Conservation (phyloP, 2,329 filamentous ascomycete species). For the Penicillium sp. region DNA sequence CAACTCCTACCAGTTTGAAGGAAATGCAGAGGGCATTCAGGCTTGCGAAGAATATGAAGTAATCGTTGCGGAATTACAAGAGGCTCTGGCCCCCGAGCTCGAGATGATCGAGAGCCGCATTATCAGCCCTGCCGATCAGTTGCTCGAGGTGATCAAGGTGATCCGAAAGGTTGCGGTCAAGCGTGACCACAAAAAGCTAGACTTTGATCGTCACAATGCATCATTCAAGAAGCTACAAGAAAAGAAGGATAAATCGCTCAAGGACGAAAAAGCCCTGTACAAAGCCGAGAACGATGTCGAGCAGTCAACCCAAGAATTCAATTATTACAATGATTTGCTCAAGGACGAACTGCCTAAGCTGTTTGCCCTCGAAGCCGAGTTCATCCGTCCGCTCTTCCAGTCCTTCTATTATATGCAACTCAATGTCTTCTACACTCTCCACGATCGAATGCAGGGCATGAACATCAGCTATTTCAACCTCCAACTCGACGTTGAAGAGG, state of each 20-base stretch:
- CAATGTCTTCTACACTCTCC: constrained; percentile 97
- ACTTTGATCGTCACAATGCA: constrained; percentile 84
- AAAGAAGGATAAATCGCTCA: constrained; percentile 93
- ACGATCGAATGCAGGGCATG: constrained; percentile 95
- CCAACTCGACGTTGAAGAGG: constrained; percentile 84
- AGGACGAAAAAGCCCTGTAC: constrained; percentile 97
- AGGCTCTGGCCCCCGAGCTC: constrained; percentile 82
- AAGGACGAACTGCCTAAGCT: constrained; percentile 94
- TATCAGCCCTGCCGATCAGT: constrained; percentile 87
- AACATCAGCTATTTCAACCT: constrained; percentile 98
- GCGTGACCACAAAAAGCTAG: constrained; percentile 94
- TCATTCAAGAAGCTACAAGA: constrained; percentile 92
- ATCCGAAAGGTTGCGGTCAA: constrained; percentile 86
- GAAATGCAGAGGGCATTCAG: constrained; percentile 87
- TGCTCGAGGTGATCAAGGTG: constrained; percentile 91
- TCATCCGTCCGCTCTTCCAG: constrained; percentile 95
- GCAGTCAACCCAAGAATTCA: constrained; percentile 88
- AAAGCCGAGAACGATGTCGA: constrained; percentile 92
- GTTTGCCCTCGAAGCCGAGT: constrained; percentile 84
- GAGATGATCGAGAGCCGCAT: constrained; percentile 96
- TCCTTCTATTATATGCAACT: constrained; percentile 99
- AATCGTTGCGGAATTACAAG: constrained; percentile 85
- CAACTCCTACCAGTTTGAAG: constrained; percentile 74
- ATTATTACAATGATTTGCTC: constrained; percentile 95
- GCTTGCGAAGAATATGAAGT: constrained; percentile 96